Conservation (phyloP, 257 asterid species). For the Solanum boliviense region DNA sequence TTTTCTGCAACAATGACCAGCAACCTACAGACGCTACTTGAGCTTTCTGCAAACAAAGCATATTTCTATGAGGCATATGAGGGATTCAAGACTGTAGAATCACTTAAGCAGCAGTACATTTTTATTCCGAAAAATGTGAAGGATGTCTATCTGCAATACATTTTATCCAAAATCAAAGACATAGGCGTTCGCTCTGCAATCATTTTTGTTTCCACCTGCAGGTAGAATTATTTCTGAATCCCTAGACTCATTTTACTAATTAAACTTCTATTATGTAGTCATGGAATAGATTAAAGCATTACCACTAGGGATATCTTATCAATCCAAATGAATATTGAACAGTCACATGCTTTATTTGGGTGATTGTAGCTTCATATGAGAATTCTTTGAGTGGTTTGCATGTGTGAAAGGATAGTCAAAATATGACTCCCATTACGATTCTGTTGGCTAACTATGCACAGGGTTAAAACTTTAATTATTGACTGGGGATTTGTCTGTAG, state of each 20-base stretch:
- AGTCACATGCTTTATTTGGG: background rate
- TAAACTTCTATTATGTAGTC: background rate
- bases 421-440: background rate
- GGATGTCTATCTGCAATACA: conserved; percentile 70
- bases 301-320: background rate
- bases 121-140: conserved; percentile 62
- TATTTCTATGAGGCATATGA: conserved; percentile 79
- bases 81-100: conserved; percentile 78
- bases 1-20: conserved; percentile 95
- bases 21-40: conserved; percentile 61
- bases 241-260: background rate
- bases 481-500: background rate
- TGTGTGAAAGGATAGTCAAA: background rate
- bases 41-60: conserved; percentile 83
- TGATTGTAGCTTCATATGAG: background rate
- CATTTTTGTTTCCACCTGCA: conserved; percentile 90
- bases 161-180: conserved; percentile 60
- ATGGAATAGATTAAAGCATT: background rate
- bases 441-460: background rate
- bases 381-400: background rate
- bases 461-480: background rate
- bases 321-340: background rate
- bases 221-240: conserved; percentile 28
- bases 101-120: conserved; percentile 75
- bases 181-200: conserved; percentile 78